Conservation (phyloP, 1,139 yeast species). For the Geotrichum bryndzae region DNA sequence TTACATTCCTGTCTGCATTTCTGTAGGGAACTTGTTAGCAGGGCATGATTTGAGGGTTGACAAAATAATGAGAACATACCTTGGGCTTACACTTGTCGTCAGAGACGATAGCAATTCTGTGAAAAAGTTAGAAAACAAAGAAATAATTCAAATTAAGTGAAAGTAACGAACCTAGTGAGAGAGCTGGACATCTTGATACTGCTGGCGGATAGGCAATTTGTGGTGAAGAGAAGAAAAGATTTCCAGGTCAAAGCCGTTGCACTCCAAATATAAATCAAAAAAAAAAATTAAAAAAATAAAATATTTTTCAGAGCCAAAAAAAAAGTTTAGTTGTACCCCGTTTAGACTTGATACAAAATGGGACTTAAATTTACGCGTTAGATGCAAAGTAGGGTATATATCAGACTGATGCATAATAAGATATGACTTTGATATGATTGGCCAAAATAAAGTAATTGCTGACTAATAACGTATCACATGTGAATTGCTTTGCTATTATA, state of each 20-base stretch:
- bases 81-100: constrained; percentile 95
- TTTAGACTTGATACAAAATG: neutral
- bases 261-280: neutral
- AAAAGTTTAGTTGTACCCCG: neutral
- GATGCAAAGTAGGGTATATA: neutral
- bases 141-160: too few relatives aligned
- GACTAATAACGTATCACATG: neutral
- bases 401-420: neutral
- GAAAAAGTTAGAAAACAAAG: neutral
- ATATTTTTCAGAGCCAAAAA: neutral
- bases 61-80: constrained; percentile 12
- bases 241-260: neutral
- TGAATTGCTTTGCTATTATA: neutral
- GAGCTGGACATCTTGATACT: constrained; percentile 6
- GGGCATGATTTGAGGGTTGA: neutral
- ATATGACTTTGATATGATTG: neutral
- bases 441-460: neutral
- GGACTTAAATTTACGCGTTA: neutral
- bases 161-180: constrained; percentile 11
- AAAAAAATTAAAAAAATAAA: neutral
- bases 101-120: constrained; percentile 77
- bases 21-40: constrained; percentile 19
- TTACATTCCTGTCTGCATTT: constrained; percentile 98
- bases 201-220: neutral
- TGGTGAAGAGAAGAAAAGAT: neutral